Evolutionary conservation across 768 basidiomycete genomes (phyloP).

Genomic region (Cystofilobasidium bisporidii): DNA sequence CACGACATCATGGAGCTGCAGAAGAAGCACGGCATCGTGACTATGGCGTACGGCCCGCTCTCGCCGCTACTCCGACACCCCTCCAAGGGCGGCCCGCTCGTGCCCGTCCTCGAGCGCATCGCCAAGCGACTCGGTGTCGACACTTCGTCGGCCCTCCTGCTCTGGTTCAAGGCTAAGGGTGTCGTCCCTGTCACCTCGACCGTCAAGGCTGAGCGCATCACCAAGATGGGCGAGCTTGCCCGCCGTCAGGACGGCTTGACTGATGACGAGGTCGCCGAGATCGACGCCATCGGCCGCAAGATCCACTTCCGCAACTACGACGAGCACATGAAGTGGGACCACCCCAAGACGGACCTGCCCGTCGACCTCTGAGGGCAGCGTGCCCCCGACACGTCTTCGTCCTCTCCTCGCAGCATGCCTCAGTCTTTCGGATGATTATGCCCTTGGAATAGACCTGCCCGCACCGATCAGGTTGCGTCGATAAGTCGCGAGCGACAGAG

Average conservation of each 20-base stretch:
- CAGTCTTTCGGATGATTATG: no score
- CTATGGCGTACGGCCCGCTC: slow-evolving; percentile 34
- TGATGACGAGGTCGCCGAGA: slow-evolving; percentile 39
- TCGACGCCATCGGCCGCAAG: slow-evolving; percentile 36
- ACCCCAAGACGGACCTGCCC: not conserved
- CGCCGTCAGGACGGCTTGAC: slow-evolving; percentile 32
- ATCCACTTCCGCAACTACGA: slow-evolving; percentile 38
- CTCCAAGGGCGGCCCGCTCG: slow-evolving; percentile 15
- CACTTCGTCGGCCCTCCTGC: slow-evolving; percentile 31
- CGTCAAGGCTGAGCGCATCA: slow-evolving; percentile 31
- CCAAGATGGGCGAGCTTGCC: slow-evolving; percentile 32
- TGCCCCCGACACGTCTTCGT: no score
- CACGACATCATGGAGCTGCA: slow-evolving; percentile 35
- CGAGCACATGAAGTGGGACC: not conserved
- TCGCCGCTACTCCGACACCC: slow-evolving; percentile 32
- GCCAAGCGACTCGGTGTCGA: slow-evolving; percentile 32
- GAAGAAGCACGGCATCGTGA: slow-evolving; percentile 34
- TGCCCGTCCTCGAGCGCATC: not conserved
- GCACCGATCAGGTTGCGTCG: no score
- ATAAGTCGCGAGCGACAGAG: no score
- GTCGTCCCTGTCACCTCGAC: slow-evolving; percentile 36
- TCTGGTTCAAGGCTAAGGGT: slow-evolving; percentile 36
- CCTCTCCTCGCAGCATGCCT: no score
- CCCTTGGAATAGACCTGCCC: no score
- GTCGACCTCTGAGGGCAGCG: not conserved